Conservation (phyloP, 1,284 basidiomycete species). For the Moesziomyces globuligerus region DNA sequence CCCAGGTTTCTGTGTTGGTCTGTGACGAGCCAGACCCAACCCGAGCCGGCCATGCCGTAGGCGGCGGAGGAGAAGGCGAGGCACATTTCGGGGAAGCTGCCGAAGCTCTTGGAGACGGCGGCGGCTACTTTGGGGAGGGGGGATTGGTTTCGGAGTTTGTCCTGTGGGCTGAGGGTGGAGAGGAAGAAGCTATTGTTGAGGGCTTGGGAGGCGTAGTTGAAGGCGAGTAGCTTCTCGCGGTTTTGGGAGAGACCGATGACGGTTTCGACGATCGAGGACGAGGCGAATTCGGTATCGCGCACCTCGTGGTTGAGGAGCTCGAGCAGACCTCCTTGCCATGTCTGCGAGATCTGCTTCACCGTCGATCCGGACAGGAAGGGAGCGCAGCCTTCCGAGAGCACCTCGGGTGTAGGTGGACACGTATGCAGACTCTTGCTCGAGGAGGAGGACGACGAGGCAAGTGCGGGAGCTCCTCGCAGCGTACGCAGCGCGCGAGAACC, state of each 20-base stretch:
- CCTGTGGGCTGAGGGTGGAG: conserved; percentile 72
- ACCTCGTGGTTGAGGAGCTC: conserved; percentile 65
- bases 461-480: conserved; percentile 4
- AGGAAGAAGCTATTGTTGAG: conserved; percentile 97
- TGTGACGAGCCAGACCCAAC: conserved; percentile 87
- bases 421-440: conserved; percentile 43
- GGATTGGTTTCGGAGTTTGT: conserved; percentile 31
- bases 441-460: conserved; percentile 17
- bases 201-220: conserved; percentile 91
- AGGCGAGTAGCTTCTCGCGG: conserved; percentile 77
- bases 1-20: conserved; percentile 76
- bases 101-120: conserved; percentile 72
- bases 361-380: conserved; percentile 60
- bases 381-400: conserved; percentile 52
- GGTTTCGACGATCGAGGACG: conserved; percentile 77
- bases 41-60: conserved; percentile 78
- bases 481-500: conserved; percentile 23
- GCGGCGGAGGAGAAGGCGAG: conserved; percentile 80
- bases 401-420: conserved; percentile 52
- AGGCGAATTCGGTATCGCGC: conserved; percentile 73
- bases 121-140: conserved; percentile 69
- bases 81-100: conserved; percentile 77
- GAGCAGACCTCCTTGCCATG: conserved; percentile 63
- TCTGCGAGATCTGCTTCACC: conserved; percentile 55
- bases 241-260: conserved; percentile 77